Conservation (phyloP, 768 basidiomycete genomes). For the Inosperma sp. region DNA sequence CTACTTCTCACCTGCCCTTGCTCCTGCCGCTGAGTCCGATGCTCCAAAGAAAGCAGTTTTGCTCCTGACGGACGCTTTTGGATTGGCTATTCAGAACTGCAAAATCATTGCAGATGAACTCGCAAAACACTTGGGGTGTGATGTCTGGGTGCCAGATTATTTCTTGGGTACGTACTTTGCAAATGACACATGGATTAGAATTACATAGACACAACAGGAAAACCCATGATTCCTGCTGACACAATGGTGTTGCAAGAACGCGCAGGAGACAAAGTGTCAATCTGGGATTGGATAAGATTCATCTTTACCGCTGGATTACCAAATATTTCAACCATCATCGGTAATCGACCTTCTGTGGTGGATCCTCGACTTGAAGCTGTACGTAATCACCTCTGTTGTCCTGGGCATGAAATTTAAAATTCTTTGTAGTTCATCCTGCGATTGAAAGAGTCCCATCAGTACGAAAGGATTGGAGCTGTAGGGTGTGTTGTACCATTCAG, state of each 20-base stretch:
- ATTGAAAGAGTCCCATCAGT: conserved; percentile 36
- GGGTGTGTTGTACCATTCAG: conserved; percentile 29
- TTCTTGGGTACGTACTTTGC: conserved; percentile 37
- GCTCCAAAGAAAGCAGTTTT: conserved; percentile 32
- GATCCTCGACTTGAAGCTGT: conserved; percentile 32
- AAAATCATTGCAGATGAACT: conserved; percentile 54
- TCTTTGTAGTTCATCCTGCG: conserved; percentile 33
- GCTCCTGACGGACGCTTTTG: conserved; percentile 27
- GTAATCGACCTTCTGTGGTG: conserved; percentile 31
- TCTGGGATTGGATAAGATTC: conserved; percentile 27
- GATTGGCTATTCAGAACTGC: background rate
- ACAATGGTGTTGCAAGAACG: conserved; percentile 26
- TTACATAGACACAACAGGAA: conserved; percentile 20
- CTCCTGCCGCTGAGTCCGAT: background rate
- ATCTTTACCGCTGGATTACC: conserved; percentile 21
- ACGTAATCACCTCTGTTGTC: conserved; percentile 7
- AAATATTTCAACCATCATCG: conserved; percentile 27
- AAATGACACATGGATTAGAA: background rate
- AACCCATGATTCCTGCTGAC: conserved; percentile 26
- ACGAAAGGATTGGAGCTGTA: conserved; percentile 40
- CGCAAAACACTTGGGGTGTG: background rate
- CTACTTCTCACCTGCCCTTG: conserved; percentile 22
- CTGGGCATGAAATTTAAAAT: background rate
- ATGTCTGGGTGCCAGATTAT: conserved; percentile 4
- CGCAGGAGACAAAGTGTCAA: conserved; percentile 30